Evolutionary conservation across 805 yeast species (phyloP), one percentile per base, ranked within the genome.

Genomic region (Sungouiella thailandica): DNA sequence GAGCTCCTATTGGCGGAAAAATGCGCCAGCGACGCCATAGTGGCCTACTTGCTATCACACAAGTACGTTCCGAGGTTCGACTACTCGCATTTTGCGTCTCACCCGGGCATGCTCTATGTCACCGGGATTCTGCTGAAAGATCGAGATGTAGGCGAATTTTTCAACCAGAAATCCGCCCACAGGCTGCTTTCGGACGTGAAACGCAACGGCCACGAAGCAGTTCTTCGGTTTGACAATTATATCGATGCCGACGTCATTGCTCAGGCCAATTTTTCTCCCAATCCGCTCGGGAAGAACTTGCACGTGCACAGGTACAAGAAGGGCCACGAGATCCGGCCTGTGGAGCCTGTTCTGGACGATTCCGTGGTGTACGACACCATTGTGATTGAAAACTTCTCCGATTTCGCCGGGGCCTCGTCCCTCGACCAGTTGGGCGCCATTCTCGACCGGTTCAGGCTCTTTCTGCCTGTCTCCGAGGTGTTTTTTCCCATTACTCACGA

Each of bases 241-340:
- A 39, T 61, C 13, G 69, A 62, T 43, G 63, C 52, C 7, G 65
- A 58, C n/a, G 31, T 47, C 12, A 31, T 59, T 16, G 41, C 52
- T 22, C 39, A 44, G 17, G 40, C 42, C 12, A 43, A 50, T 17
- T 45, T 34, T 7, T 24, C 20, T 23, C 27, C 38, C 14, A 55
- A 57, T 35, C 49, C 46, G 7, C 53, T 53, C 43, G 51, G 46
- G 17, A 27, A 61, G 36, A 58, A 62, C 15, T 52, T 74, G 23
- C 76, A 72, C 46, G 70, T 81, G 31, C 78, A 80, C 47, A 78
- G 69, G 49, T 86, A 82, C 52, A 70, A 80, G 29, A 79, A 82
- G 30, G 75, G 78, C 44, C 70, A 72, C 38, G 86, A 80, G 49
- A 17, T 11, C 4, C 9, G 13, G 12, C 14, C 14, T 14, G 3